Evolutionary conservation across 306 rosid species (phyloP).

Genomic region (Datisca glomerata): DNA sequence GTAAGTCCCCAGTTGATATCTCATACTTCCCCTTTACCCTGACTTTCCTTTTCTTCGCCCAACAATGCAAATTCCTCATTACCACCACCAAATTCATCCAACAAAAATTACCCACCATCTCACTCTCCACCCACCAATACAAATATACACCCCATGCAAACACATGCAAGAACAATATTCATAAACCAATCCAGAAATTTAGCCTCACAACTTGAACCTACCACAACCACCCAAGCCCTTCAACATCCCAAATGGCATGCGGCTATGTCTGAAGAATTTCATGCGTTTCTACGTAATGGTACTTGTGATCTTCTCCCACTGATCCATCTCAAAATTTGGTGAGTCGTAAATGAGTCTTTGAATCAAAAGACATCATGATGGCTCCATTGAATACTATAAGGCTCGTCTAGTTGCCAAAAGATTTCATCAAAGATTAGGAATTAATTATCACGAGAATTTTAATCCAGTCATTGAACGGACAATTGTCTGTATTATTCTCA

Average conservation of each 20-base stretch:
- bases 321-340: not conserved
- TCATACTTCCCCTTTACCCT: too few species aligned
- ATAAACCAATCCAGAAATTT: not conserved
- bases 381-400: not conserved
- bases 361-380: not conserved
- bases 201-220: not conserved
- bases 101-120: too few species aligned
- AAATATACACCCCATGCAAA: too few species aligned
- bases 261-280: not conserved
- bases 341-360: not conserved
- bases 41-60: too few species aligned
- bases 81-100: too few species aligned
- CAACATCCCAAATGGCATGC: not conserved
- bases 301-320: not conserved
- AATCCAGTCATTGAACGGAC: not conserved
- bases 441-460: not conserved
- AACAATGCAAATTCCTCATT: too few species aligned
- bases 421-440: not conserved
- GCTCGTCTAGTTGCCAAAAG: too few species aligned
- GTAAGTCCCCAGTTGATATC: too few species aligned
- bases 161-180: too few species aligned
- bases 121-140: too few species aligned
- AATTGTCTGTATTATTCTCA: not conserved
- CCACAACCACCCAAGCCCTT: not conserved
- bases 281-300: not conserved